Percentiles rank a stretch among this genome's conserved stretches.
Evolutionary conservation across 345 rosid species (phyloP).

Genomic region (Pelargonium nanum): DNA sequence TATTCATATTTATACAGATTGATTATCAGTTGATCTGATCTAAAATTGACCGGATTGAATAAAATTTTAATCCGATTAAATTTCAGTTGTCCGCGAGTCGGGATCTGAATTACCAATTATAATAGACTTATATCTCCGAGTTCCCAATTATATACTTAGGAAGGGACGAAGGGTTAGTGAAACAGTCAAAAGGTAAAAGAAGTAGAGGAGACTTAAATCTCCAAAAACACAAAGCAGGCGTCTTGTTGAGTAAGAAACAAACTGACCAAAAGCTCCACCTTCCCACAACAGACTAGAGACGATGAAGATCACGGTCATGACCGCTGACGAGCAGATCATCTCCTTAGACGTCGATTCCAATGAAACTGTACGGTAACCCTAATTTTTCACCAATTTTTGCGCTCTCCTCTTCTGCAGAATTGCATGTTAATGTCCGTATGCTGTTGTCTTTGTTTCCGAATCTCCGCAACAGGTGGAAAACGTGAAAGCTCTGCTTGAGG

Average conservation of each 20-base stretch:
- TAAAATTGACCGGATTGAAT: too few species aligned
- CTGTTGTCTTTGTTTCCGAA: slow-evolving; percentile 3
- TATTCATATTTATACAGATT: too few species aligned
- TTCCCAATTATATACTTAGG: too few species aligned
- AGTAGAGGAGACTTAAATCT: too few species aligned
- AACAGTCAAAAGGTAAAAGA: too few species aligned
- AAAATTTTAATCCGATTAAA: too few species aligned
- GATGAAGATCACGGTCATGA: slow-evolving; percentile 93
- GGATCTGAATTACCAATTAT: too few species aligned
- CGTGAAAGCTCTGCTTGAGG: slow-evolving; percentile 92
- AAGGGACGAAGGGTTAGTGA: too few species aligned
- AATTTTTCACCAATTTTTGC: too few species aligned
- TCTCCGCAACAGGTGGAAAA: slow-evolving; percentile 58
- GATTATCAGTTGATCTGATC: too few species aligned
- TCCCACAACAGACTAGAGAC: neutral
- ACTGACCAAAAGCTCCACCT: neutral
- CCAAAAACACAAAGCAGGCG: neutral
- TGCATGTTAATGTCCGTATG: neutral
- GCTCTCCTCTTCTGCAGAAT: neutral
- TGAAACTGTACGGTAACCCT: slow-evolving; percentile 43
- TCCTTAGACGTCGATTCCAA: slow-evolving; percentile 72
- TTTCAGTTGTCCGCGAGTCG: too few species aligned
- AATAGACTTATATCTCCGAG: too few species aligned
- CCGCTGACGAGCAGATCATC: slow-evolving; percentile 76
- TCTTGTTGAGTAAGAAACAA: neutral